Percentiles rank a stretch among this genome's conserved stretches.
phyloP scores from a whole-genome alignment of 176 grass and related monocot species.

The Eragrostis curvula region DNA sequence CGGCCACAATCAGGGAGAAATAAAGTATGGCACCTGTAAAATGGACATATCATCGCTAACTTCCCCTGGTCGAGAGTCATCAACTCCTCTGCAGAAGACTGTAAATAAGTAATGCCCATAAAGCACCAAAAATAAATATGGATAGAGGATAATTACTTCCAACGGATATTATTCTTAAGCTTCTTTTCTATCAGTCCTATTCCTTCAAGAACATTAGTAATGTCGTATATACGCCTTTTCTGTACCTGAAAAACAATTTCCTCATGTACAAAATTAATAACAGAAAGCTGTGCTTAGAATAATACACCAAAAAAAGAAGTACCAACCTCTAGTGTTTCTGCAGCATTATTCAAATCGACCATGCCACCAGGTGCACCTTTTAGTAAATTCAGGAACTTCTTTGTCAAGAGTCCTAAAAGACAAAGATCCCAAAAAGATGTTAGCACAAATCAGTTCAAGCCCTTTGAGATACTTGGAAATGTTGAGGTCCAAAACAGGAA shows the following conservation, averaged over 20 bases:
- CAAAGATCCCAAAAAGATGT: slow-evolving; percentile 18
- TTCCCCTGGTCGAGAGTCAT: slow-evolving; percentile 67
- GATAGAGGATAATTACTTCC: slow-evolving; percentile 73
- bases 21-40: slow-evolving; percentile 46
- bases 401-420: slow-evolving; percentile 68
- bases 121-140: slow-evolving; percentile 23
- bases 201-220: slow-evolving; percentile 98
- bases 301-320: slow-evolving; percentile 23
- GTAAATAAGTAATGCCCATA: slow-evolving; percentile 33
- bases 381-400: slow-evolving; percentile 88
- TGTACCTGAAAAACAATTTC: slow-evolving; percentile 64
- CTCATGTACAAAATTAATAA: slow-evolving; percentile 20
- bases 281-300: neutral
- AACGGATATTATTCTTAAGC: slow-evolving; percentile 82
- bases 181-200: slow-evolving; percentile 96
- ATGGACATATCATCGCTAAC: slow-evolving; percentile 70
- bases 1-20: neutral
- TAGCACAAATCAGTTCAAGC: slow-evolving; percentile 18
- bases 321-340: slow-evolving; percentile 77
- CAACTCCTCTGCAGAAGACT: slow-evolving; percentile 59
- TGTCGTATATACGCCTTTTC: slow-evolving; percentile 95
- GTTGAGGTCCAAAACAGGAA: neutral
- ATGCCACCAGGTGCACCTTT: slow-evolving; percentile 75
- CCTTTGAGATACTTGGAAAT: slow-evolving; percentile 34
- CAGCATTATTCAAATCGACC: slow-evolving; percentile 89